Evolutionary conservation across 2,329 filamentous ascomycete species (phyloP), one percentile per base, ranked within the genome.

Genomic region (Zasmidium cellare): DNA sequence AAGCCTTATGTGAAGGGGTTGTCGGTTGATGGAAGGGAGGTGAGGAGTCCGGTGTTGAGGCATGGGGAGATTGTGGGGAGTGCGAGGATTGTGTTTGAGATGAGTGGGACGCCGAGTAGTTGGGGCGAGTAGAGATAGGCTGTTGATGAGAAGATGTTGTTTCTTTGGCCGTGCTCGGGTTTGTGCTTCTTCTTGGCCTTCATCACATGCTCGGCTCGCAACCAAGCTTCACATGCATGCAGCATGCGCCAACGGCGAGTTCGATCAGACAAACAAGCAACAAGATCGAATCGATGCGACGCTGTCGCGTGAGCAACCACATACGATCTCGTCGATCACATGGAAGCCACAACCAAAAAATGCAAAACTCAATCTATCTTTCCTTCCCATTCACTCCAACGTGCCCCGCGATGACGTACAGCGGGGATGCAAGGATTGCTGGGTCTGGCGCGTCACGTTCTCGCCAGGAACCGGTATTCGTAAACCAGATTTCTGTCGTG

Each of bases 1-100:
- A 77, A 73, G 60, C 72, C 74, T 3, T 80, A 76, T 60, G 70
- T 80, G 9, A 75, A 72, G 60, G 65, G 72, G 1, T 50, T 80
- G 28, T 75, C 66, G 44, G 68, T 80, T 1, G 77, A 80, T 67
- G 77, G 77, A 0, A 69, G 62, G 46, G 24, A 20, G 5, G 56
- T 77, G 14, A 57, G 69, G 6, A 59, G 35, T 46, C 76, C 77
- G 1, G 24, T 79, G 1, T 62, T 81, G 60, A 74, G 61, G 35
- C 78, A 80, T 60, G 44, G 54, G 7, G 72, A 79, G 16, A 71
- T 80, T 56, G 73, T 80, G 2, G 61, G 58, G 19, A 76, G 77
- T 41, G 67, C 59, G 16, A 66, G 55, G 41, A 76, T 81, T 55
- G 72, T 71, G 35, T 80, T 80, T 69, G 75, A 78, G 53, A 80